Conservation (phyloP, 2,329 filamentous ascomycete species). For the Mycosphaerella sp. region DNA sequence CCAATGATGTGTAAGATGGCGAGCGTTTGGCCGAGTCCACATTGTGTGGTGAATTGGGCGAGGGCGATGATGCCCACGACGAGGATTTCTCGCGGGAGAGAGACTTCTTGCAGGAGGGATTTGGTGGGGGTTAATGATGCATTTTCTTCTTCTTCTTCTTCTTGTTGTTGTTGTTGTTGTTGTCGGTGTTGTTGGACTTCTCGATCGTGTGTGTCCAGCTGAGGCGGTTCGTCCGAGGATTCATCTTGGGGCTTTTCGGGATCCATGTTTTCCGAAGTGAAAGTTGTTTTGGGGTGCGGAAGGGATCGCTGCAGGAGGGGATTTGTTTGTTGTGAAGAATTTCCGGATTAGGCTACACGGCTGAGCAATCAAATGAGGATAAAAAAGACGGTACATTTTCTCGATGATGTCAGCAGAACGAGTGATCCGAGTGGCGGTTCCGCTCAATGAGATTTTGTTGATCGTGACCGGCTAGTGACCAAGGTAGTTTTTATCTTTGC, state of each 20-base stretch:
- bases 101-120: constrained; percentile 26
- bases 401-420: background rate
- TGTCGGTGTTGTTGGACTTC: background rate
- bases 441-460: too few species aligned
- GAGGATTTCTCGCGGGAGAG: constrained; percentile 28
- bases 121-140: constrained; percentile 14
- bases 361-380: background rate
- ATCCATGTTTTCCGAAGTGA: background rate
- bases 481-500: too few species aligned
- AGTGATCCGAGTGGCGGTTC: too few species aligned
- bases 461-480: too few species aligned
- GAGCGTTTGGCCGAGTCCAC: constrained; percentile 25
- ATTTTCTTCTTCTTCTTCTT: background rate
- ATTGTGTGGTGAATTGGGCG: constrained; percentile 29
- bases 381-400: too few species aligned
- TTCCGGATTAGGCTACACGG: background rate
- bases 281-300: background rate
- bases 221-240: background rate
- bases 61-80: constrained; percentile 28
- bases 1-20: constrained; percentile 38
- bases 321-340: background rate
- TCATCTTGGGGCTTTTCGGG: background rate
- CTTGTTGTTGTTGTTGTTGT: too few species aligned
- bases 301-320: background rate
- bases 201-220: constrained; percentile 8